Base-by-base conservation (phyloP, 768 basidiomycete genomes). In the Suillus cothurnatus region DNA sequence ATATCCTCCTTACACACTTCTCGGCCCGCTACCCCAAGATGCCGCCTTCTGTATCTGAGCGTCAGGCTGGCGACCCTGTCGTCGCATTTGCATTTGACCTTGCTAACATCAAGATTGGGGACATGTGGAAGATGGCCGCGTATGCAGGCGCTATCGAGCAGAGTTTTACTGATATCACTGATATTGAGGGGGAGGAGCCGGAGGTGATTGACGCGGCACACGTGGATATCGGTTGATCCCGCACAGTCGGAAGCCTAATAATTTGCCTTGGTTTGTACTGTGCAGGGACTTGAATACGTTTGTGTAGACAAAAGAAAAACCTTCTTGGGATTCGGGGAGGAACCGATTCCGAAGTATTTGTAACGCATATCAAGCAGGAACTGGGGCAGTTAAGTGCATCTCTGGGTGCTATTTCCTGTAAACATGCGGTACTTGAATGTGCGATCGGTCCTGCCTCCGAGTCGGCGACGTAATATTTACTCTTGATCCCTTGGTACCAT, bases 1-100 rank as follows among this genome's bases (percentile, higher is more conserved):
- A 94, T 67, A 83, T 94, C 49, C 85, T 98, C n/a, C 84, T 99
- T 26, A 99, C 95, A 0, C 96, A 98, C 75, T 98, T 98, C 78
- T 97, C 95, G 12, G 93, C 93, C 47, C 89, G 95, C 34, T 96
- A 97, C 76, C 94, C 96, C 21, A 94, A 92, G 70, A 81, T 96
- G 73, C 94, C 94, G 4, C 78, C 84, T 5, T 76, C 82, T 14
- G 72, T 78, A 17, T 73, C 56, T 59, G 61, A 66, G 65, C 66
- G 31, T 45, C 63, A 53, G 61, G 62, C 63, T 47, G 73, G 64
- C 50, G 78, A 80, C 47, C 86, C 88, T 0, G 76, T 82, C 8
- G 73, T 97, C 8, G 91, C 88, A 1, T 79, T 94, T 31, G 94
- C 94, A 4, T 92, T 97, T 72, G 97, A 98, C 74, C 85, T 90